Evolutionary conservation across 2,329 filamentous ascomycete genomes (phyloP), one percentile per base, ranked within the genome.

Genomic region (Beauveria scarabaeidicola): DNA sequence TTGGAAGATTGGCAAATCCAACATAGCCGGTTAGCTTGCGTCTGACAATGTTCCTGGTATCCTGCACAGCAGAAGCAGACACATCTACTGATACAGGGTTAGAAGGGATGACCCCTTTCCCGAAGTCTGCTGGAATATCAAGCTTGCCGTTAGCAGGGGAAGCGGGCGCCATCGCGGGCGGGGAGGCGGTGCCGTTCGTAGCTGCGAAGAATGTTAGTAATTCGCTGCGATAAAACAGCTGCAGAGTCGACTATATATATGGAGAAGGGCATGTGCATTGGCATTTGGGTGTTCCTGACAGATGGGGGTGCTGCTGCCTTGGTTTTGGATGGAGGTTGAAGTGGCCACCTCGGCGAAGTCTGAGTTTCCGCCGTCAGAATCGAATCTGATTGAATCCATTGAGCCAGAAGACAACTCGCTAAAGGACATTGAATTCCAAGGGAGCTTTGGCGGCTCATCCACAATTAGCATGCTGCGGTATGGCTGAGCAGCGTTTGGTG

Each of bases 11-110:
- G 75, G 94, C 94, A 72, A 99, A 99, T 66, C 94, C 94, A 70
- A 99, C 94, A 70, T 97, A 99, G 72, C 94, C 94, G 54, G 94
- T 97, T 73, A 99, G 81, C 83, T 99, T 99, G 77, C 94, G 86
- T 77, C 94, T 90, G 69, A 99, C 93, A 74, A 99, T 96, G 81
- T 99, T 97, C 77, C 87, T 87, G 82, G 88, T 88, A 70, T 91
- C 88, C 70, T 79, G 83, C 27, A 51, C 51, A 52, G 52, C 58
- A 67, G 81, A 77, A 66, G 83, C 80, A 56, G 69, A 65, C 69
- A 67, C 64, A 64, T 69, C 69, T 69, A 68, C 64, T 63, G 64
- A 59, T 50, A 48, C 61, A 52, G 61, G 58, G 70, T 77, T 72
- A 74, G 75, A 74, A 67, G 65, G 65, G 63, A 66, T 61, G 64